Evolutionary conservation across 306 rosid species (phyloP).

Genomic region (Elaeagnus macrophylla): DNA sequence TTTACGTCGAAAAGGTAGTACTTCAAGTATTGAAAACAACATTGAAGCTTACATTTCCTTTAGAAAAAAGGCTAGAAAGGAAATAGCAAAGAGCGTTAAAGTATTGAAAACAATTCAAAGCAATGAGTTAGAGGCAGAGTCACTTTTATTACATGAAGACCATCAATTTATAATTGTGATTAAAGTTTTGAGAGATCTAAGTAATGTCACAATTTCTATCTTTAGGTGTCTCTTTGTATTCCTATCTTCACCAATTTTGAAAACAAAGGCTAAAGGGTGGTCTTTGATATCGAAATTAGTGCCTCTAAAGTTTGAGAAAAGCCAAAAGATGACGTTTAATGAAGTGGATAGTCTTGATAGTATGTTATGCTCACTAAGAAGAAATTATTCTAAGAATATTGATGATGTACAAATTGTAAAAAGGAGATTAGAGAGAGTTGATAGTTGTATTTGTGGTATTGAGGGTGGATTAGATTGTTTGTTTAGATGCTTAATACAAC

Average conservation of each 20-base stretch:
- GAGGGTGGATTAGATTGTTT: slow-evolving; percentile 48
- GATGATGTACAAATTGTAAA: slow-evolving; percentile 38
- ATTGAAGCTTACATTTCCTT: slow-evolving; percentile 40
- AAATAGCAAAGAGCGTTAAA: slow-evolving; percentile 27
- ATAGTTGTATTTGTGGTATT: slow-evolving; percentile 30
- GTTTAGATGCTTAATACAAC: slow-evolving; percentile 55
- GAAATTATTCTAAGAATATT: slow-evolving; percentile 17
- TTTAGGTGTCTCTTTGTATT: slow-evolving; percentile 34
- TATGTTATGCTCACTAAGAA: slow-evolving; percentile 32
- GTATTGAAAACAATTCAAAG: slow-evolving; percentile 44
- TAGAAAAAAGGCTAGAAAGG: slow-evolving; percentile 57
- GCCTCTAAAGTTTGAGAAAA: slow-evolving; percentile 26
- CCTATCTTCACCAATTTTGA: slow-evolving; percentile 39
- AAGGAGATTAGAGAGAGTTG: slow-evolving; percentile 36
- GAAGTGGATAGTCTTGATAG: slow-evolving; percentile 35
- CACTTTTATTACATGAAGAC: slow-evolving; percentile 25
- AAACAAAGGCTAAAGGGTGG: slow-evolving; percentile 29
- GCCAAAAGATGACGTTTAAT: slow-evolving; percentile 29
- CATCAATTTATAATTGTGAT: slow-evolving; percentile 20
- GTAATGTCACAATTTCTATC: slow-evolving; percentile 32
- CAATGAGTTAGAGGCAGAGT: slow-evolving; percentile 14
- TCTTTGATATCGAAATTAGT: slow-evolving; percentile 43
- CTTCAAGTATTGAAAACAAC: slow-evolving; percentile 34
- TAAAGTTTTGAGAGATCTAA: slow-evolving; percentile 44
- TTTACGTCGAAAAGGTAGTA: slow-evolving; percentile 41